phyloP scores from a whole-genome alignment of 2,329 filamentous ascomycete genomes.

The Phialophora tarda region DNA sequence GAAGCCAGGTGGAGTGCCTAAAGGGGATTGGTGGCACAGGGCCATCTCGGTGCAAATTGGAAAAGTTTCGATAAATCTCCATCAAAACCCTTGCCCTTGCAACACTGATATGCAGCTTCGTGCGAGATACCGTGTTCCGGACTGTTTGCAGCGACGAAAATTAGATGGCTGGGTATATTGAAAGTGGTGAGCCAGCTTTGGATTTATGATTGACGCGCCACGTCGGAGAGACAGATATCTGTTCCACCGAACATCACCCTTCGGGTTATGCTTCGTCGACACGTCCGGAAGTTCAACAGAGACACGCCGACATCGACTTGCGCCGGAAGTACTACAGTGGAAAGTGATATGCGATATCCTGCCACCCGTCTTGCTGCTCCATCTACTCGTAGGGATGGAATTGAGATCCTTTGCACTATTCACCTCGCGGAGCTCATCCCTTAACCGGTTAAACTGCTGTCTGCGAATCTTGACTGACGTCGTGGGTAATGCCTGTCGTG shows the following conservation, averaged over 20 bases:
- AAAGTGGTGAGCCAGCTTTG: background rate
- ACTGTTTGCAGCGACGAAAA: slow-evolving; percentile 8
- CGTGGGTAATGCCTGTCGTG: background rate
- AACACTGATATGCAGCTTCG: slow-evolving; percentile 1
- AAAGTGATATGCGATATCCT: background rate
- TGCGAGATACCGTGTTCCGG: background rate
- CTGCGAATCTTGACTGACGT: background rate
- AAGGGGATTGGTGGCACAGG: slow-evolving; percentile 8
- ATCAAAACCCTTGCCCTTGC: slow-evolving; percentile 1
- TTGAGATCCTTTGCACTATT: background rate
- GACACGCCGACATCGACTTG: background rate
- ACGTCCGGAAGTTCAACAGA: background rate
- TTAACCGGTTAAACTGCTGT: background rate
- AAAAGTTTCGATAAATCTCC: slow-evolving; percentile 13
- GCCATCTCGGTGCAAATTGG: slow-evolving; percentile 15
- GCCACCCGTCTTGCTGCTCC: background rate
- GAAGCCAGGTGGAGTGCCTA: background rate
- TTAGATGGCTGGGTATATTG: slow-evolving; percentile 21
- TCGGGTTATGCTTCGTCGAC: background rate
- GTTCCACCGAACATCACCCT: slow-evolving; percentile 8
- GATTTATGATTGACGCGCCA: background rate
- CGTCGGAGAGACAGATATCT: slow-evolving; percentile 15
- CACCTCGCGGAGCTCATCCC: background rate
- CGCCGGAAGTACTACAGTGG: background rate
- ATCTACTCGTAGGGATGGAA: background rate